These are phyloP conservation scores for Colletotrichum euphorbiae DNA, from an alignment of 2,329 filamentous ascomycete genomes.

Conservation along the genomic window DNA sequence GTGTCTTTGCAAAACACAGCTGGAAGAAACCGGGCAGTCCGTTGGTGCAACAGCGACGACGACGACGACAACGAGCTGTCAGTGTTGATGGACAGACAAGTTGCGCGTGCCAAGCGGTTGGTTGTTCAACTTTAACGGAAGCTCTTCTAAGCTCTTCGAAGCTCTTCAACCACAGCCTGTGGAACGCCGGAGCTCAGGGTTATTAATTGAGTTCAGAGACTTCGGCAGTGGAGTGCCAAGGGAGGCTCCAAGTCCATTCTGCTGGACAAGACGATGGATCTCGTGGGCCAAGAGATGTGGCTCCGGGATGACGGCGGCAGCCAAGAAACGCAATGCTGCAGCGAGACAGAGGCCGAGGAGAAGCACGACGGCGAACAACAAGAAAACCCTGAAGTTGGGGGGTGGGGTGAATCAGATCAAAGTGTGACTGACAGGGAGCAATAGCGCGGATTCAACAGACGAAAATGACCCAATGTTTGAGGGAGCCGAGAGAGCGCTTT, in stretches of 20 bases:
- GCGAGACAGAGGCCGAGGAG: slow-evolving; percentile 34
- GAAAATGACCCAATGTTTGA: slow-evolving; percentile 7
- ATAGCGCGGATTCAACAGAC: slow-evolving; percentile 23
- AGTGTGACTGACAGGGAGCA: neutral
- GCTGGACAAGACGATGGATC: slow-evolving; percentile 36
- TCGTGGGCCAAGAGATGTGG: slow-evolving; percentile 40
- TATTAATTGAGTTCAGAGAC: slow-evolving; percentile 36
- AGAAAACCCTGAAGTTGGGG: slow-evolving; percentile 21
- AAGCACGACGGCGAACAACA: slow-evolving; percentile 12
- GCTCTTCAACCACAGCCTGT: slow-evolving; percentile 3
- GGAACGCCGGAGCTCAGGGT: slow-evolving; percentile 11
- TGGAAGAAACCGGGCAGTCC: neutral
- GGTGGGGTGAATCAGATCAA: slow-evolving; percentile 14
- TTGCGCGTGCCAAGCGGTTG: neutral
- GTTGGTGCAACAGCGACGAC: slow-evolving; percentile 12
- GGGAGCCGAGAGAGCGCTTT: slow-evolving; percentile 21
- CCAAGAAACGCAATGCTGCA: slow-evolving; percentile 33
- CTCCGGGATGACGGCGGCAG: slow-evolving; percentile 34
- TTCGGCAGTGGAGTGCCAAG: slow-evolving; percentile 38
- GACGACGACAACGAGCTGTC: slow-evolving; percentile 5
- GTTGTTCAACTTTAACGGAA: slow-evolving; percentile 22
- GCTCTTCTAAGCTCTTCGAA: slow-evolving; percentile 30
- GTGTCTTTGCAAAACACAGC: slow-evolving; percentile 21
- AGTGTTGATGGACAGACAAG: slow-evolving; percentile 3
- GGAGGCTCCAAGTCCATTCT: slow-evolving; percentile 31